Conservation (phyloP, 1,139 yeast genomes). For the Sugiyamaella sp. region DNA sequence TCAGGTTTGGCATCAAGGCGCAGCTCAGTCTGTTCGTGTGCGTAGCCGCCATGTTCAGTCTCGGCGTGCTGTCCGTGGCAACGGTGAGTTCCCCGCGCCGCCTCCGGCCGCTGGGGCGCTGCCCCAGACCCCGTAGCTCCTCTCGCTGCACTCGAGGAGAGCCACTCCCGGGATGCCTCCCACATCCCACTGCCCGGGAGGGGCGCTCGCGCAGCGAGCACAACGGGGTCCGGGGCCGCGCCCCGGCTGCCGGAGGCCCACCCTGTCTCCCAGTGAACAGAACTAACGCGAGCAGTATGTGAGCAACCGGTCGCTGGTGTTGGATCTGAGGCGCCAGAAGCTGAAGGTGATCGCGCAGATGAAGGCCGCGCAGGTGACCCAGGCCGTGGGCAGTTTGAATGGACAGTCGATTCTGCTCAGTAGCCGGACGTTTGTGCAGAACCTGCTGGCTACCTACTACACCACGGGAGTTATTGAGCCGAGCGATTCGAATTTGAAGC, state of each 20-base stretch:
- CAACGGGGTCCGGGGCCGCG: conserved; percentile 1
- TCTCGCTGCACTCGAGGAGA: neutral
- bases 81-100: conserved; percentile 49
- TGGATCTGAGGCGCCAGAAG: conserved; percentile 66
- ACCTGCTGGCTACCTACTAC: conserved; percentile 34
- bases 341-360: conserved; percentile 77
- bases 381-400: conserved; percentile 61
- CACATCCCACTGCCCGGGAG: too few relatives aligned
- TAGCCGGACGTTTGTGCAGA: conserved; percentile 37
- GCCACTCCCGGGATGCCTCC: neutral
- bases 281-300: conserved; percentile 37
- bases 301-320: conserved; percentile 64
- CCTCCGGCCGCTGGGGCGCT: neutral
- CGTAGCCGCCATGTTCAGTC: conserved; percentile 69
- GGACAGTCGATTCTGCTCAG: conserved; percentile 54
- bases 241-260: neutral
- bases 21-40: conserved; percentile 77
- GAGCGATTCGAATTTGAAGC: conserved; percentile 24
- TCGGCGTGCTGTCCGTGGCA: conserved; percentile 69
- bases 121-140: conserved; percentile 1
- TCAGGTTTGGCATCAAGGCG: conserved; percentile 45
- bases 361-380: conserved; percentile 77
- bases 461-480: conserved; percentile 32
- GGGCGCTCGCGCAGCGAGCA: neutral
- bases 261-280: neutral